Evolutionary conservation across 352 stramenopile genomes (phyloP).

Genomic region (Pythium aquatile): DNA sequence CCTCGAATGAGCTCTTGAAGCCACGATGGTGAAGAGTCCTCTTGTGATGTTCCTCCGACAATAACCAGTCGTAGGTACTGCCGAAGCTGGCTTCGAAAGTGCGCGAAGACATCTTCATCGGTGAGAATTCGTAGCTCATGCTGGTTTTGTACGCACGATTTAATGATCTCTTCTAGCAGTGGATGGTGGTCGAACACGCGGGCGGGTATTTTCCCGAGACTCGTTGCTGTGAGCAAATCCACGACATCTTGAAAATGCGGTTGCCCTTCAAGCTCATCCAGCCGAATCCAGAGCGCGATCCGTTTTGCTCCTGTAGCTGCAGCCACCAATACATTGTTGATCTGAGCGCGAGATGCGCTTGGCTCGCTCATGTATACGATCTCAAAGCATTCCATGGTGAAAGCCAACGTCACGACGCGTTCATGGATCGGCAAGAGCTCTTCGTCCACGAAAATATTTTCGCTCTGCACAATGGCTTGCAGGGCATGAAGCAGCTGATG

Average conservation of each 20-base stretch:
- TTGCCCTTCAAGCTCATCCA: not conserved
- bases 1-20: conserved; percentile 11
- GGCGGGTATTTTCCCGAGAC: conserved; percentile 34
- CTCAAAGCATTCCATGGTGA: conserved; percentile 6
- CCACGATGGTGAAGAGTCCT: not conserved
- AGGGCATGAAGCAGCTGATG: conserved; percentile 17
- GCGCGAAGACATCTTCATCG: conserved; percentile 29
- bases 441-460: conserved; percentile 13
- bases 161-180: conserved; percentile 35
- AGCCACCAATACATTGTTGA: conserved; percentile 2
- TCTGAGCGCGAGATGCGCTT: not conserved
- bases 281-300: conserved; percentile 8
- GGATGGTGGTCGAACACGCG: conserved; percentile 32
- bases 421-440: not conserved
- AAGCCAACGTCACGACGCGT: not conserved
- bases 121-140: conserved; percentile 34
- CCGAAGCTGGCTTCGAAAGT: conserved; percentile 34
- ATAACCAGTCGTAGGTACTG: conserved; percentile 51
- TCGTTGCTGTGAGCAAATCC: conserved; percentile 27
- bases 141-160: conserved; percentile 38
- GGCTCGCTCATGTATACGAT: conserved; percentile 7
- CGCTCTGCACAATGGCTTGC: conserved; percentile 10
- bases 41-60: conserved; percentile 16
- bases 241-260: not conserved
- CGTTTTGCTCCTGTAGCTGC: not conserved